Evolutionary conservation across 2,329 filamentous ascomycete species (phyloP).

Genomic region (Trichoderma sp.): DNA sequence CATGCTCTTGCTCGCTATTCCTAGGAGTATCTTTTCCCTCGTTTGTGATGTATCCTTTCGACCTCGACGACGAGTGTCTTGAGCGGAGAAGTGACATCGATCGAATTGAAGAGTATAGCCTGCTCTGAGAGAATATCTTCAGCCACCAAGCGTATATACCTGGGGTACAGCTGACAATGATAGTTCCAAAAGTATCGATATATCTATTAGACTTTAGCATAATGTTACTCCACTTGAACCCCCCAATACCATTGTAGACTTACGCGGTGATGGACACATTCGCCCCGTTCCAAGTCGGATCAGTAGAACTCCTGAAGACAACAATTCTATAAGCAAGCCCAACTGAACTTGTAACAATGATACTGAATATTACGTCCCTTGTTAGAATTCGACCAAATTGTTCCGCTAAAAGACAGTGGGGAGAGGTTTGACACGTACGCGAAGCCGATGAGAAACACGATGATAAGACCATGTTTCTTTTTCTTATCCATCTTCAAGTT

Average conservation of each 20-base stretch:
- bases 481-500: slow-evolving; percentile 1
- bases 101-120: neutral
- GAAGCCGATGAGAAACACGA: slow-evolving; percentile 3
- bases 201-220: neutral
- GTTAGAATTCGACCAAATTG: neutral
- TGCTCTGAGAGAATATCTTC: slow-evolving; percentile 7
- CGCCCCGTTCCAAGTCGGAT: slow-evolving; percentile 6
- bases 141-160: slow-evolving; percentile 5
- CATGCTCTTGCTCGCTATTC: neutral
- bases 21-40: neutral
- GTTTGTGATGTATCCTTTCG: neutral
- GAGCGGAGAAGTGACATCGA: neutral
- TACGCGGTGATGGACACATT: slow-evolving; percentile 9
- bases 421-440: neutral
- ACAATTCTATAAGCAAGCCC: neutral
- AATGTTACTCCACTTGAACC: neutral
- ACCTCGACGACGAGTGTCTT: neutral
- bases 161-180: slow-evolving; percentile 4
- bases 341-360: slow-evolving; percentile 5
- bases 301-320: neutral
- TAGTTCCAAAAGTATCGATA: neutral
- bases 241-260: neutral
- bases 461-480: neutral
- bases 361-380: neutral
- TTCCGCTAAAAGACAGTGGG: neutral